Evolutionary conservation across 768 basidiomycete species (phyloP), one percentile per base, ranked within the genome.

Genomic region (Hydnomerulius pinastri): DNA sequence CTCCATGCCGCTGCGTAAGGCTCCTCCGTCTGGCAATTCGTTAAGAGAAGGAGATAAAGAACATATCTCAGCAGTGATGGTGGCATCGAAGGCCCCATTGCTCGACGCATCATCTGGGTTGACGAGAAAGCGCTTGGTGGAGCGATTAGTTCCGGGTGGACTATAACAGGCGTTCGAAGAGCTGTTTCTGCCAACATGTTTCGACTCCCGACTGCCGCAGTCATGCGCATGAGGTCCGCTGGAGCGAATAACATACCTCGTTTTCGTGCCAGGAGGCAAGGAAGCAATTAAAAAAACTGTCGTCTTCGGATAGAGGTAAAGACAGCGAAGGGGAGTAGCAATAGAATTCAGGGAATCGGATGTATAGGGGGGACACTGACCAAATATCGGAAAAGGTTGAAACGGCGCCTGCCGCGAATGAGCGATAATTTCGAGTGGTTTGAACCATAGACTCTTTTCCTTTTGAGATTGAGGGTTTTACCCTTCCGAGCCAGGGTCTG

Each of bases 1-100:
- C 81, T 83, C 86, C 85, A 87, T 2, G 80, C 79, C 17, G 68
- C 63, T 20, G 73, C 70, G 51, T 78, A 72, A 15, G 63, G 67
- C 30, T 70, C 69, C 46, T 79, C 79, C 6, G 78, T 77, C 81
- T 82, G 57, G 25, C 23, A 23, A 20, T 29, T 46, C 21, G 46
- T 6, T 47, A n/a, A 29, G 24, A 4, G 33, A 47, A 37, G 30
- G 18, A 20, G n/a, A 23, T 18, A 12, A 28, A 44, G 38, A 17
- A 70, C 74, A 12, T 48, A 81, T 82, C 66, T 73, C 68, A 33
- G 81, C 81, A 4, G 77, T 78, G 42, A 83, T 72, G 48, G 83
- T 74, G 42, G 83, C 68, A 60, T 83, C 81, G 8, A 64, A 63
- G 27, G 71, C 60, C 23, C 61, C 64, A 46, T 18, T 38, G 29